Conservation (phyloP, 192 early-diverging fungal species). For the Linnemannia schmuckeri region DNA sequence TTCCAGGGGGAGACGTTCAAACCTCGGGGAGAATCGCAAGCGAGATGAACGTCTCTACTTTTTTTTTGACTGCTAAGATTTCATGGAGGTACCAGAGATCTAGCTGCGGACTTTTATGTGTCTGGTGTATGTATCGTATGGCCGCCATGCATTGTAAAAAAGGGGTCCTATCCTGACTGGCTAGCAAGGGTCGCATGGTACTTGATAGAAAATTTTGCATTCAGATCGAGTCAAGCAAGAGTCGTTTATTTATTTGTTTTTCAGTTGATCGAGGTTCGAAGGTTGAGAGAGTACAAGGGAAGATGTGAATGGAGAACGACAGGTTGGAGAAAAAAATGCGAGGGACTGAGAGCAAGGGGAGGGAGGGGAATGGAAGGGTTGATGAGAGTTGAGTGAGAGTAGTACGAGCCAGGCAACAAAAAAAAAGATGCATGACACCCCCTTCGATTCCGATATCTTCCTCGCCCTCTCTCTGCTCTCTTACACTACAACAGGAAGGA, state of each 20-base stretch:
- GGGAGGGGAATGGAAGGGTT: not conserved
- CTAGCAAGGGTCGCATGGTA: not conserved
- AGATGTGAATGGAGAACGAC: not conserved
- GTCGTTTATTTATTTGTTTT: not conserved
- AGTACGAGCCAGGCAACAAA: not conserved
- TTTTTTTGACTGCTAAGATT: not conserved
- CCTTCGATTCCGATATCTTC: slow-evolving; percentile 20
- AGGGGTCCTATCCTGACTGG: not conserved
- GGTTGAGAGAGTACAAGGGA: not conserved
- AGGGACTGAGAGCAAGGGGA: not conserved
- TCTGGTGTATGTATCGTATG: not conserved
- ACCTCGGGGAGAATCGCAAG: slow-evolving; percentile 1
- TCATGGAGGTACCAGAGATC: not conserved
- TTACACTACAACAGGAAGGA: not conserved
- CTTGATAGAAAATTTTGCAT: not conserved
- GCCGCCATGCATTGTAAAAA: not conserved
- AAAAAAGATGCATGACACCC: slow-evolving; percentile 13
- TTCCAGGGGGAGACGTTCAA: not conserved
- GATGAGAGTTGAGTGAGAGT: not conserved
- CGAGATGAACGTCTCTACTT: not conserved
- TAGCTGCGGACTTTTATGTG: not conserved
- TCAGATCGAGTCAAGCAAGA: slow-evolving; percentile 5
- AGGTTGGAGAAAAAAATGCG: not conserved
- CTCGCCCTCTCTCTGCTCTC: not conserved
- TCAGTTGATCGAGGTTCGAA: not conserved